Conservation (phyloP, 2,329 filamentous ascomycete genomes). For the Paraphaeosphaeria minitans region DNA sequence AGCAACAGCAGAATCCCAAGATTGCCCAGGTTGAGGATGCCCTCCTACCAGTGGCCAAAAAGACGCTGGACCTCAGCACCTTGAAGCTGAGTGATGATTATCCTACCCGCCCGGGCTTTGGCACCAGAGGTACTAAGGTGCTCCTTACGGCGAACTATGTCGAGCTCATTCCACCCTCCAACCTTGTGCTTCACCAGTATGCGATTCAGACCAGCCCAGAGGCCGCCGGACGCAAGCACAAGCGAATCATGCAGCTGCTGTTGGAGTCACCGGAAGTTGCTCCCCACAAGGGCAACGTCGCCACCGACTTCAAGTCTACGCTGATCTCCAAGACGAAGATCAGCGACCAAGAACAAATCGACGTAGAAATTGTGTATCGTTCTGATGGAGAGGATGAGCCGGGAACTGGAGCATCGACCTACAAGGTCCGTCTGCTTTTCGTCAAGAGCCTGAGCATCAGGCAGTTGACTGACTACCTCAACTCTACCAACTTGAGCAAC, state of each 20-base stretch:
- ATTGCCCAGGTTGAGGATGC: conserved; percentile 18
- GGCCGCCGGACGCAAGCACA: conserved; percentile 20
- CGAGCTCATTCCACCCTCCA: conserved; percentile 20
- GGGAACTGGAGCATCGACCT: conserved; percentile 11
- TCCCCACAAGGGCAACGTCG: conserved; percentile 13
- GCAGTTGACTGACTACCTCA: conserved; percentile 55
- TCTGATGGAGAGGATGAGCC: conserved; percentile 29
- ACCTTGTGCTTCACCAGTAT: conserved; percentile 23
- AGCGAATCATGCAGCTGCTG: conserved; percentile 21
- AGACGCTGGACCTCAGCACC: conserved; percentile 15
- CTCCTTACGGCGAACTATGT: conserved; percentile 27
- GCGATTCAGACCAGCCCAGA: conserved; percentile 17
- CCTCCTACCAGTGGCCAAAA: conserved; percentile 18
- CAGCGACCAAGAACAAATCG: conserved; percentile 14
- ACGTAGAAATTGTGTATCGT: conserved; percentile 23
- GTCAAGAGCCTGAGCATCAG: conserved; percentile 20
- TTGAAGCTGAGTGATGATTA: conserved; percentile 14
- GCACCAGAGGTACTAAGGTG: conserved; percentile 20
- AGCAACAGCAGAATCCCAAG: conserved; percentile 11
- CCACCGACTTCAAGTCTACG: conserved; percentile 31
- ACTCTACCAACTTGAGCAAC: conserved; percentile 45
- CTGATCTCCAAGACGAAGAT: conserved; percentile 29
- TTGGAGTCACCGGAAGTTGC: conserved; percentile 19
- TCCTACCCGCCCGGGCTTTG: conserved; percentile 23
- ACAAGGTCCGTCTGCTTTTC: conserved; percentile 22